Conservation (phyloP, 768 basidiomycete species). For the Leccinum olivaceopallidum region DNA sequence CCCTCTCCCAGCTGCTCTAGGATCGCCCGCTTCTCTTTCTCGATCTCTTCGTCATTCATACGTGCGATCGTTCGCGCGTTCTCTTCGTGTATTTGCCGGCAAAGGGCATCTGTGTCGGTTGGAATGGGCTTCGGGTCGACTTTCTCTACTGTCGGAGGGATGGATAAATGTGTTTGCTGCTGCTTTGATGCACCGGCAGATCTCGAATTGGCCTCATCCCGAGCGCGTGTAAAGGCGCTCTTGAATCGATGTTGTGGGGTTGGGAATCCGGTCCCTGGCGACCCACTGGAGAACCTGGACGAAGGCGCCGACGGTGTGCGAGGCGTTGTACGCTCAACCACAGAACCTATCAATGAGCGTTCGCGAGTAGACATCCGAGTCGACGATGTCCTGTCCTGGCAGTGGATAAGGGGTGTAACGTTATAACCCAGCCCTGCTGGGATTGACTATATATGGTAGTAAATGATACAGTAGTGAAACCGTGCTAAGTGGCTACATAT, state of each 20-base stretch:
- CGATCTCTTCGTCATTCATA: conserved; percentile 74
- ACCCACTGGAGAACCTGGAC: conserved; percentile 15
- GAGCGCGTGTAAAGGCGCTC: conserved; percentile 57
- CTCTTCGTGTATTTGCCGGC: conserved; percentile 60
- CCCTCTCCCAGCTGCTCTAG: conserved; percentile 70
- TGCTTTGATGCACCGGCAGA: conserved; percentile 31
- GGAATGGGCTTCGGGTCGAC: conserved; percentile 18
- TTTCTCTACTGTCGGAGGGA: not conserved
- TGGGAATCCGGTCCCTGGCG: conserved; percentile 56
- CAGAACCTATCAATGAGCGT: conserved; percentile 42
- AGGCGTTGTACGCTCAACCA: conserved; percentile 42
- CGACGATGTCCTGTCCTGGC: not conserved
- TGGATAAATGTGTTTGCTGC: not conserved
- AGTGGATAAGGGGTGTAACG: not conserved
- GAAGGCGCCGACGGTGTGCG: conserved; percentile 26
- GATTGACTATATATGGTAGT: not conserved
- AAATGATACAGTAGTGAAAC: not conserved
- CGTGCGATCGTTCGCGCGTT: conserved; percentile 59
- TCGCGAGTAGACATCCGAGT: conserved; percentile 23
- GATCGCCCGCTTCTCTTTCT: conserved; percentile 64
- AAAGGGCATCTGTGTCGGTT: conserved; percentile 43
- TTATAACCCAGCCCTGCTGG: not conserved
- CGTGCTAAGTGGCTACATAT: not conserved
- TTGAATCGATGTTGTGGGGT: conserved; percentile 60
- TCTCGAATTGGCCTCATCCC: conserved; percentile 34